These are phyloP conservation scores for Ustilago shanxiensis DNA, from an alignment of 1,284 basidiomycete genomes.

Conservation along the genomic window DNA sequence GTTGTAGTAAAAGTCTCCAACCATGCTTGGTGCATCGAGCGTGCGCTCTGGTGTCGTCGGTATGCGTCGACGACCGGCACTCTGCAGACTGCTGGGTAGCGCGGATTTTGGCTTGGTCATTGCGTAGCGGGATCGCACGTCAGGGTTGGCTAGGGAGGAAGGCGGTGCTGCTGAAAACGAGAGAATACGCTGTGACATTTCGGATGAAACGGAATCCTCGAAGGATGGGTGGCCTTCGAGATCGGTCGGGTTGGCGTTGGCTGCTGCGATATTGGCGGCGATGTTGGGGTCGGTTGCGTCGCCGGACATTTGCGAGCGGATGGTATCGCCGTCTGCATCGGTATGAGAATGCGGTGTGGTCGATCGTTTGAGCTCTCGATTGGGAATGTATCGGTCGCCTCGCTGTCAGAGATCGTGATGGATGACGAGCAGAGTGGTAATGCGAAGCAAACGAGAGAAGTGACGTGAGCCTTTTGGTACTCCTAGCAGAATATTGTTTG, in stretches of 20 bases:
- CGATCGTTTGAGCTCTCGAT: constrained; percentile 58
- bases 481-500: too few relatives aligned
- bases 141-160: constrained; percentile 66
- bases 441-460: neutral
- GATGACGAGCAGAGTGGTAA: neutral
- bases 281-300: constrained; percentile 49
- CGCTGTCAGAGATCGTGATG: constrained; percentile 32
- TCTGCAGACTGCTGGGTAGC: constrained; percentile 61
- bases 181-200: constrained; percentile 71
- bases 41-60: constrained; percentile 88
- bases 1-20: constrained; percentile 98
- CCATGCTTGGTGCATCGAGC: constrained; percentile 92
- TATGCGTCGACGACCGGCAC: constrained; percentile 78
- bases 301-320: constrained; percentile 41
- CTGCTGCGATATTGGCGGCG: constrained; percentile 54
- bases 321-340: constrained; percentile 57
- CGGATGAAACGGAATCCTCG: constrained; percentile 66
- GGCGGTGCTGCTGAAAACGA: constrained; percentile 72
- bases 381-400: constrained; percentile 67
- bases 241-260: constrained; percentile 58
- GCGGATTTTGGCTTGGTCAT: constrained; percentile 60
- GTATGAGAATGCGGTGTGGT: constrained; percentile 44
- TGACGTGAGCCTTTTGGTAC: too few relatives aligned
- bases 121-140: constrained; percentile 65
- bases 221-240: constrained; percentile 52